These are phyloP conservation scores for Colletotrichum sp. DNA, from an alignment of 2,329 filamentous ascomycete species.

Conservation along the genomic window DNA sequence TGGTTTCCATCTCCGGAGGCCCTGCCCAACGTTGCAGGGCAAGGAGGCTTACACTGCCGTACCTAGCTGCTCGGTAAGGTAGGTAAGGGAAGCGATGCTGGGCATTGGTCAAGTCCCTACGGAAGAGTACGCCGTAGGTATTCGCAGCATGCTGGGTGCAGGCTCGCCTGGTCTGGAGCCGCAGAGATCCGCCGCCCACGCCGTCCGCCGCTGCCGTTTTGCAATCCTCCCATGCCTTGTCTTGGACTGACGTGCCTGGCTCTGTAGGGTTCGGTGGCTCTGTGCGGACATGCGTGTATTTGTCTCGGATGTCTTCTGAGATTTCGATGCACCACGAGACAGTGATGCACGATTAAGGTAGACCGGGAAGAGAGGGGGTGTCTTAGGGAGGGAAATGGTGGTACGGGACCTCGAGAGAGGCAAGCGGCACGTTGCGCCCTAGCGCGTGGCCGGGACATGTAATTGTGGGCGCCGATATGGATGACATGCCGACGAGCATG, in stretches of 20 bases:
- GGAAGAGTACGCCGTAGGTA: neutral
- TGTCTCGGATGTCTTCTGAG: slow-evolving; percentile 1
- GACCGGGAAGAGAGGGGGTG: neutral
- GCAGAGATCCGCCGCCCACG: neutral
- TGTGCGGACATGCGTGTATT: neutral
- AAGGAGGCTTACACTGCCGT: neutral
- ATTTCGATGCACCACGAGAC: neutral
- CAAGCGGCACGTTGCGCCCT: slow-evolving; percentile 16
- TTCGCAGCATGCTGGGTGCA: neutral
- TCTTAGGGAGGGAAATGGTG: neutral
- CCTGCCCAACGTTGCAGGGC: neutral
- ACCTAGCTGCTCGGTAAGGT: neutral
- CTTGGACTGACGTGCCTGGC: neutral
- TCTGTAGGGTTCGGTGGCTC: neutral
- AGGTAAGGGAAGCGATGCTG: neutral
- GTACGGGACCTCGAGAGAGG: slow-evolving; percentile 1
- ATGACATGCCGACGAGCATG: neutral
- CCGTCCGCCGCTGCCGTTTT: neutral
- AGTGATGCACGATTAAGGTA: slow-evolving; percentile 2
- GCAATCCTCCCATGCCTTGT: neutral
- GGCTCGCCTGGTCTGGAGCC: neutral
- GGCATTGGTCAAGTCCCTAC: neutral
- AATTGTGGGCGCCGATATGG: neutral
- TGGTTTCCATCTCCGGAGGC: neutral
- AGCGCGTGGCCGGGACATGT: slow-evolving; percentile 2